Conservation (phyloP, 192 early-diverging fungal species). For the Powellomyces hirtus region DNA sequence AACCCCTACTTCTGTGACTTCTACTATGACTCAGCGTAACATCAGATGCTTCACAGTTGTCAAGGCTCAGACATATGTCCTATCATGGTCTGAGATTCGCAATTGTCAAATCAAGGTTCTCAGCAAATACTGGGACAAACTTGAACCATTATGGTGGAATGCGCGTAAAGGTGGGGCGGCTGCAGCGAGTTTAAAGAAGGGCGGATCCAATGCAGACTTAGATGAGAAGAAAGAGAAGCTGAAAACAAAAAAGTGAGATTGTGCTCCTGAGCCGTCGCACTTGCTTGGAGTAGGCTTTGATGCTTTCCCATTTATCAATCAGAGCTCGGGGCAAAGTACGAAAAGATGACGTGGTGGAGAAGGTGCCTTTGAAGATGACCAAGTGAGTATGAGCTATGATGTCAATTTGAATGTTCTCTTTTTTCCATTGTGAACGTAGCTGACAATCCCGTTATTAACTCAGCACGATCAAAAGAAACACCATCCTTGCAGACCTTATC, state of each 20-base stretch:
- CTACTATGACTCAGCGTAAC: not conserved
- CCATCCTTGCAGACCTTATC: constrained; percentile 43
- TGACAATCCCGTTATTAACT: no score
- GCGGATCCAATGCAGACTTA: not conserved
- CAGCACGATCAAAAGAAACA: constrained; percentile 36
- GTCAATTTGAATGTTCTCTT: no score
- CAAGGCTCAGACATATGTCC: constrained; percentile 38
- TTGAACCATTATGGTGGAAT: constrained; percentile 48
- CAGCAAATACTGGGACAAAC: constrained; percentile 49
- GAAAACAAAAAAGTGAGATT: constrained; percentile 29
- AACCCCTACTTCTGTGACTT: not conserved
- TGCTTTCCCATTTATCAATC: not conserved
- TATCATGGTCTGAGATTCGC: constrained; percentile 28
- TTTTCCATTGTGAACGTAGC: no score
- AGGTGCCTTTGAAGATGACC: constrained; percentile 32
- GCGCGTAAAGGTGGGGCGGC: constrained; percentile 36
- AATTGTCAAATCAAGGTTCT: constrained; percentile 36
- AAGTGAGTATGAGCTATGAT: constrained; percentile 24
- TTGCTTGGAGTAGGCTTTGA: not conserved
- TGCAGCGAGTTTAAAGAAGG: constrained; percentile 10
- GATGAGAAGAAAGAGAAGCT: constrained; percentile 32
- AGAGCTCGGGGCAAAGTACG: constrained; percentile 26
- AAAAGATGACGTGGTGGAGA: constrained; percentile 35
- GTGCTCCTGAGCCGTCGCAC: not conserved
- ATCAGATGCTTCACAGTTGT: constrained; percentile 36